These are phyloP conservation scores for Venturia oleaginea DNA, from an alignment of 2,329 filamentous ascomycete species.

Conservation along the genomic window DNA sequence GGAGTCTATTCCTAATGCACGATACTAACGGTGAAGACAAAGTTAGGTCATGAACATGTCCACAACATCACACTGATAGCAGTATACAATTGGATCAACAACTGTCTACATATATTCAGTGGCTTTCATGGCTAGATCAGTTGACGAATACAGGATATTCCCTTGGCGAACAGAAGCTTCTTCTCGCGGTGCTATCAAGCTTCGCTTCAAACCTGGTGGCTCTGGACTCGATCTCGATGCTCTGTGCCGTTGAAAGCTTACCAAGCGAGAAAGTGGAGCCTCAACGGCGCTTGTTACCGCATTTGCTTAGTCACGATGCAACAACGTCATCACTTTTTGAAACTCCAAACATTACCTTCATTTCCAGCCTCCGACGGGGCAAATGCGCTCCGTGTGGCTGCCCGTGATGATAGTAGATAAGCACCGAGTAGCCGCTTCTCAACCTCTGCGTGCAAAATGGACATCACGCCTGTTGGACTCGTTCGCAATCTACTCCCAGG, in stretches of 20 bases:
- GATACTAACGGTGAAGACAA: too few relatives aligned
- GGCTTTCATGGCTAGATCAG: too few relatives aligned
- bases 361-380: neutral
- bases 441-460: neutral
- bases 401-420: neutral
- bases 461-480: neutral
- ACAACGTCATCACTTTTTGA: neutral
- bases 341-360: neutral
- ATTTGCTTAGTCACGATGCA: neutral
- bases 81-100: too few relatives aligned
- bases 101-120: too few relatives aligned
- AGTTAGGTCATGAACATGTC: too few relatives aligned
- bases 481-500: slow-evolving; percentile 1
- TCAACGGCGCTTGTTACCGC: neutral
- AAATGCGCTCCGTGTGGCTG: neutral
- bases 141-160: too few relatives aligned
- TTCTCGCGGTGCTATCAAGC: too few relatives aligned
- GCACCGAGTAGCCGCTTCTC: neutral
- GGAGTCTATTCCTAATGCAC: too few relatives aligned
- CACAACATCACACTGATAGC: too few relatives aligned
- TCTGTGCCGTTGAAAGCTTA: neutral
- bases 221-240: too few relatives aligned
- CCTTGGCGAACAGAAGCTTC: too few relatives aligned
- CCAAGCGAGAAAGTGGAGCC: neutral
- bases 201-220: too few relatives aligned